Evolutionary conservation across 495 filamentous ascomycete genomes (phyloP).

Genomic region (Cairneyella variabilis): DNA sequence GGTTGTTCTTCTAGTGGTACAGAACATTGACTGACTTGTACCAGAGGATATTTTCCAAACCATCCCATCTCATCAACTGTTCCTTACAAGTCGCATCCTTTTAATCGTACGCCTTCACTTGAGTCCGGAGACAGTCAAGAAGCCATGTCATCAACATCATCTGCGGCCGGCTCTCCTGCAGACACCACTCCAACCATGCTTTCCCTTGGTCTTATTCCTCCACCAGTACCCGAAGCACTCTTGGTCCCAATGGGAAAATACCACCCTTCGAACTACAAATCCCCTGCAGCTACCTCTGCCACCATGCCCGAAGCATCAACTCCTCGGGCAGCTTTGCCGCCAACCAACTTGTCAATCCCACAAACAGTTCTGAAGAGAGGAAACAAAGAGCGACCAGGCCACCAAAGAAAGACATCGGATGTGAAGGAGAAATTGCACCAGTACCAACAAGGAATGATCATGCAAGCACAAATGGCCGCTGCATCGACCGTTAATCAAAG

Average conservation of each 20-base stretch:
- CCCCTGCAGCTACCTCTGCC: background rate
- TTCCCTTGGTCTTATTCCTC: background rate
- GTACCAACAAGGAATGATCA: conserved; percentile 59
- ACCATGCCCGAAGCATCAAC: background rate
- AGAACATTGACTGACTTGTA: conserved; percentile 8
- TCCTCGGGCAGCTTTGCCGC: background rate
- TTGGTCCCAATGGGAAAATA: conserved; percentile 49
- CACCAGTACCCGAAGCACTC: conserved; percentile 11
- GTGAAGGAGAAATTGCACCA: conserved; percentile 48
- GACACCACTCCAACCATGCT: background rate
- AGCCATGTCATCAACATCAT: too few species aligned
- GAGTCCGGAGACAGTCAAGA: background rate
- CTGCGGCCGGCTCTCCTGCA: conserved; percentile 38
- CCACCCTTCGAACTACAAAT: conserved; percentile 49
- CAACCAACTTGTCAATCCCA: conserved; percentile 13
- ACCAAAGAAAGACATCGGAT: conserved; percentile 37
- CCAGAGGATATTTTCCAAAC: conserved; percentile 48
- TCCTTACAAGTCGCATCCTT: background rate
- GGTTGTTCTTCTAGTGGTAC: conserved; percentile 34
- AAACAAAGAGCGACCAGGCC: conserved; percentile 18
- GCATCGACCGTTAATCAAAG: conserved; percentile 6
- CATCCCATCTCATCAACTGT: conserved; percentile 28
- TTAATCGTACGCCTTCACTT: background rate
- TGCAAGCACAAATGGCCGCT: conserved; percentile 44
- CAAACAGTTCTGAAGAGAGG: conserved; percentile 9